These are phyloP conservation scores for Pseudonitzschia multistriata DNA, from an alignment of 108 stramenopile species.

Conservation along the genomic window DNA sequence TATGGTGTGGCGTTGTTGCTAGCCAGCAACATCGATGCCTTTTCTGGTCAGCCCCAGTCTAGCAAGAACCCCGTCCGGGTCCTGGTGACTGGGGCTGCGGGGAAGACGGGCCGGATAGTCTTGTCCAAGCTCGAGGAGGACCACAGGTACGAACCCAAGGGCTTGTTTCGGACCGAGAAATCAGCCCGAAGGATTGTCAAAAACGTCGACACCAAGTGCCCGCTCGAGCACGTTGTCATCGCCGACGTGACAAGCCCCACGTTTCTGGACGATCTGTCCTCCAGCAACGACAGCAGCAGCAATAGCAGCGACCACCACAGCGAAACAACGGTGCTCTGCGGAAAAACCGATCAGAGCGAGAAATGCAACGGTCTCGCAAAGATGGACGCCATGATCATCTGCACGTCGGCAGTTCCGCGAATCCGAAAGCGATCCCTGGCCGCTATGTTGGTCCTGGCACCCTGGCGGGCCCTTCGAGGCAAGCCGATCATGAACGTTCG, in stretches of 20 bases:
- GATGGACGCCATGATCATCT: slow-evolving; percentile 65
- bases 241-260: slow-evolving; percentile 52
- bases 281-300: not conserved
- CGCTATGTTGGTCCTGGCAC: slow-evolving; percentile 47
- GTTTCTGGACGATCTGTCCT: slow-evolving; percentile 38
- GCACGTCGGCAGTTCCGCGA: slow-evolving; percentile 67
- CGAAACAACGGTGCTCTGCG: not conserved
- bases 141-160: slow-evolving; percentile 54
- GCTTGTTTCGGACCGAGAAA: slow-evolving; percentile 49
- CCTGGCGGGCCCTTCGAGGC: slow-evolving; percentile 46
- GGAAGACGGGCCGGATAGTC: slow-evolving; percentile 61
- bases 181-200: slow-evolving; percentile 53
- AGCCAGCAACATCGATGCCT: not conserved
- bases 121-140: slow-evolving; percentile 51
- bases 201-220: slow-evolving; percentile 31
- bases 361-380: slow-evolving; percentile 25
- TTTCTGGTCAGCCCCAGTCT: slow-evolving; percentile 11
- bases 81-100: slow-evolving; percentile 52
- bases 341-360: not conserved
- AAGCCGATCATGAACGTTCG: slow-evolving; percentile 60
- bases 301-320: not conserved
- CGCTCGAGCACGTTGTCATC: slow-evolving; percentile 58
- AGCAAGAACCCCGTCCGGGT: slow-evolving; percentile 30
- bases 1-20: not conserved
- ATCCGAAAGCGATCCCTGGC: slow-evolving; percentile 49